Evolutionary conservation across 73 alveolate species (phyloP).

Genomic region (Paramecium octaurelia): DNA sequence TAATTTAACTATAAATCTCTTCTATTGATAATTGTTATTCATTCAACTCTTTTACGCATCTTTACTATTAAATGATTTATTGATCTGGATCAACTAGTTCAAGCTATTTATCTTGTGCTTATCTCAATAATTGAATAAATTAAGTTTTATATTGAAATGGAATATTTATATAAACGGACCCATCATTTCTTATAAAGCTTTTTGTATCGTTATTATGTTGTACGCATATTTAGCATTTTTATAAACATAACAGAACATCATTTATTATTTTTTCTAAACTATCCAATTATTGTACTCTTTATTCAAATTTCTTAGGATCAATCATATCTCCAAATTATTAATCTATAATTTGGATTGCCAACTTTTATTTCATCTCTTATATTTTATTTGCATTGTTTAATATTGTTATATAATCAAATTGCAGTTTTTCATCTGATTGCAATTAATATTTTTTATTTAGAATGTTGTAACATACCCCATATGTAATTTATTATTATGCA

Average conservation of each 20-base stretch:
- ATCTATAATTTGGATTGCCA: not conserved
- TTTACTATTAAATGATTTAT: not conserved
- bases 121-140: not conserved
- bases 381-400: not conserved
- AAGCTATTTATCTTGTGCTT: not conserved
- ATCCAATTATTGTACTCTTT: not conserved
- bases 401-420: not conserved
- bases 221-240: not conserved
- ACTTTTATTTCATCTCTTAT: not conserved
- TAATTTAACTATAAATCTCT: not conserved
- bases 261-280: not conserved
- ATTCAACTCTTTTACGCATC: not conserved
- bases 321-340: slow-evolving; percentile 21
- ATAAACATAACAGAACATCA: not conserved
- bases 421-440: not conserved
- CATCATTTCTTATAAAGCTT: not conserved
- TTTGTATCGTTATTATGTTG: not conserved
- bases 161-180: not conserved
- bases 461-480: not conserved
- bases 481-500: not conserved
- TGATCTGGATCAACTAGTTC: not conserved
- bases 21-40: not conserved
- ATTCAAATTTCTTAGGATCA: not conserved
- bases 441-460: not conserved
- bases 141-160: not conserved